Conservation (phyloP, 2,329 filamentous ascomycete species). For the Penicillium sp. region DNA sequence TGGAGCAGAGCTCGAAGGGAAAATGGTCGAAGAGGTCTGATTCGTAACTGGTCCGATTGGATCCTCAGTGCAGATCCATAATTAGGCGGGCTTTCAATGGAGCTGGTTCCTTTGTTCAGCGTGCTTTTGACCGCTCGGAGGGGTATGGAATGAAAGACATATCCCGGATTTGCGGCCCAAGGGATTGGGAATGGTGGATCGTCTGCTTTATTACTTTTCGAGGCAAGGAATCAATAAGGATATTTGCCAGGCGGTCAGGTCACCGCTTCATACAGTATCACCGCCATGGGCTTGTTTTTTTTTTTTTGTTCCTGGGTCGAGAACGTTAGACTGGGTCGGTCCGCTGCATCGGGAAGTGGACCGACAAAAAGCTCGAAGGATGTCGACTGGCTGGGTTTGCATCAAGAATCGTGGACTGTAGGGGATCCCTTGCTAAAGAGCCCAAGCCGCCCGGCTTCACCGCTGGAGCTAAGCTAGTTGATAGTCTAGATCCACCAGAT, state of each 20-base stretch:
- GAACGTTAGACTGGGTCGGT: constrained; percentile 38
- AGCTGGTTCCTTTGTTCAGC: constrained; percentile 5
- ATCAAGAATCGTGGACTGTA: not conserved
- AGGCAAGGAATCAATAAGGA: constrained; percentile 10
- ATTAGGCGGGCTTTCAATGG: constrained; percentile 14
- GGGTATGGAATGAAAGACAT: constrained; percentile 17
- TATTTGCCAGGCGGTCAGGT: constrained; percentile 21
- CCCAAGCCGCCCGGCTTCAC: constrained; percentile 14
- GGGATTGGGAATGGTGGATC: constrained; percentile 24
- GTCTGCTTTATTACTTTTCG: constrained; percentile 1
- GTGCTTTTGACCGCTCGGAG: constrained; percentile 9
- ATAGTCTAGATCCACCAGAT: constrained; percentile 6
- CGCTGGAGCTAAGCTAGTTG: constrained; percentile 11
- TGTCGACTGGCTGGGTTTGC: not conserved
- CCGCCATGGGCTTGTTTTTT: constrained; percentile 7
- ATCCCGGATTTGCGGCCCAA: constrained; percentile 12
- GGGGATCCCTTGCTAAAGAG: constrained; percentile 7
- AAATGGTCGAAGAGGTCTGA: constrained; percentile 10
- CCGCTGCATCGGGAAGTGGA: constrained; percentile 43
- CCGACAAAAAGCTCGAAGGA: constrained; percentile 15
- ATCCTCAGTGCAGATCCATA: constrained; percentile 26
- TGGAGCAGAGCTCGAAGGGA: constrained; percentile 13
- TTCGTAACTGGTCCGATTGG: constrained; percentile 21
- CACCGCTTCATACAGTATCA: constrained; percentile 21
- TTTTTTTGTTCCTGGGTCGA: constrained; percentile 22